Base-by-base conservation (phyloP, 208 protist species). In the Jaenimonas drosophilae region DNA sequence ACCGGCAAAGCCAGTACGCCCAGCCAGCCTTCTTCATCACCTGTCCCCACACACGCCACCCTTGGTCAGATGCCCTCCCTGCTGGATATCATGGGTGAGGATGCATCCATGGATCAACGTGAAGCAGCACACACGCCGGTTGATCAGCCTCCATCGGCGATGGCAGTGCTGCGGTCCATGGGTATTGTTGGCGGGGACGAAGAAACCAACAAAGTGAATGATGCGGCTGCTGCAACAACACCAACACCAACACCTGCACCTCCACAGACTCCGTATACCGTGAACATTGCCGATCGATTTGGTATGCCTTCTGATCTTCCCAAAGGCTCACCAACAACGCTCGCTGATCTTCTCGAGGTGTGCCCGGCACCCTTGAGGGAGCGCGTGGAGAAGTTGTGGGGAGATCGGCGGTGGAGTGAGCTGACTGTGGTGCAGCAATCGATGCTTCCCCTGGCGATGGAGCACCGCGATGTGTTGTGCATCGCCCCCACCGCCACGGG, bases 401-500 rank as follows among this genome's bases (percentile, higher is more conserved):
- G 6, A 21, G 16, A 26, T 33, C 51, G 39, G 9, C n/a, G 31
- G 4, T 88, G 70, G 53, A 48, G 30, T 21, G n/a, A 12, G 1
- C 51, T 83, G 33, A 88, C 82, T 11, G 49, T 49, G 3, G 70
- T 86, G 1, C 86, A 94, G 60, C 57, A 61, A 2, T 54, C 61
- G 2, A 52, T 46, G 39, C 76, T 83, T 9, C 67, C 76, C 0
- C 46, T 90, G n/a, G 56, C 68, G 20, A 48, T 91, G 17, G 69
- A 89, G 47, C 58, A 81, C 24, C 57, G 74, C 16, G 91, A 97
- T 59, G 20, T 94, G 33, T 62, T 96, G 26, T 87, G 70, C 47
- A 70, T 94, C 31, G 69, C 91, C 14, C 77, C 84, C 0, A 93
- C 91, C 2, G 81, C 85, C 6, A 90, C 84, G 12, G 91, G 91